Base-by-base conservation (phyloP, 2,329 filamentous ascomycete genomes). In the Diaporthe batatas region DNA sequence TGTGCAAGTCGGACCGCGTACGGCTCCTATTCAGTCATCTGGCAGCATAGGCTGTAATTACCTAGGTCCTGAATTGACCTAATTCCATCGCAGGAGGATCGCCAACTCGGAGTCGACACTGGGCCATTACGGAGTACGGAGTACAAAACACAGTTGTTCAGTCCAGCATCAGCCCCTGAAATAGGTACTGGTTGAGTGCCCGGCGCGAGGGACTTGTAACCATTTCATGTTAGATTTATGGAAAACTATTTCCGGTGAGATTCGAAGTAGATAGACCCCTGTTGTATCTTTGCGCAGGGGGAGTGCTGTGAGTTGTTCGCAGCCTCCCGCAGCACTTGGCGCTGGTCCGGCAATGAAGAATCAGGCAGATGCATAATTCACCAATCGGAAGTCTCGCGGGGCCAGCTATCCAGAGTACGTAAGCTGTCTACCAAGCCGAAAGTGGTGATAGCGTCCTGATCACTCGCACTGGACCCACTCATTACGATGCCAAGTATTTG, bases 401-500 rank as follows among this genome's bases (percentile, higher is more conserved):
- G 4, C 2, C 32, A 36, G 10, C 34, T 36, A 11, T 11, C 36
- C 36, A 39, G 36, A 10, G 2, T 39, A 39, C 11, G 36, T 39
- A 42, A 42, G 16, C 39, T 6, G 18, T 42, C 4, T 7, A 39
- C 57, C 36, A 42, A 51, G 18, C 25, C 44, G 11, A 23, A 49
- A 44, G 6, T 51, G 59, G 42, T 34, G 59, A 65, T 65, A 65
- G 59, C 59, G 59, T 49, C n/a, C n/a, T n/a, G n/a, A n/a, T n/a
- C 59, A 10, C 29, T 65, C 59, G 29, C 59, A 65, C 25, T 18
- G 44, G 59, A 65, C 44, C 59, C 59, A 65, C 59, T n/a, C 12
- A 65, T 6, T 36, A 25, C 44, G 44, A 25, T 65, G 42, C 59
- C 44, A 65, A 65, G 59, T 21, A 23, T 6, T 36, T 2, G 59